A percentile compares a stretch with the other conserved stretches of the same genome.
Evolutionary conservation across 2,329 filamentous ascomycete genomes (phyloP).

Genomic region (Neonectria magnoliae): DNA sequence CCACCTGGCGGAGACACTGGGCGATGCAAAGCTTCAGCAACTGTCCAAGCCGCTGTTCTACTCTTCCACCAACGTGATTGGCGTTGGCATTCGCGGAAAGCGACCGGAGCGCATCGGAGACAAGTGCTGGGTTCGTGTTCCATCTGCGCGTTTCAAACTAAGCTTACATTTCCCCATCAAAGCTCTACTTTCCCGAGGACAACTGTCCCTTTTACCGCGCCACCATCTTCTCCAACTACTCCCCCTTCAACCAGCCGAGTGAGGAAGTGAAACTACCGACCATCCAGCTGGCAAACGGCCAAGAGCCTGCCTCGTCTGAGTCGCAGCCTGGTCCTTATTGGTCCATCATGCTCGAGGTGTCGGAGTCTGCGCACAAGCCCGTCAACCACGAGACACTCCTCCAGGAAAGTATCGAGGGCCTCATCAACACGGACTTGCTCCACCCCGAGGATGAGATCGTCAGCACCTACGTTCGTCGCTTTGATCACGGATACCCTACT

Average conservation of each 20-base stretch:
- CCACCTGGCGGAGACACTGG: slow-evolving; percentile 85
- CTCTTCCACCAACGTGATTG: slow-evolving; percentile 96
- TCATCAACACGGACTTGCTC: slow-evolving; percentile 98
- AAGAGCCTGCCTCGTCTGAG: slow-evolving; percentile 76
- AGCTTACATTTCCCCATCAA: background rate
- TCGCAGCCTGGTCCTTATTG: slow-evolving; percentile 93
- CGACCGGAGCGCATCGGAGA: slow-evolving; percentile 97
- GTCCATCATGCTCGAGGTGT: slow-evolving; percentile 99
- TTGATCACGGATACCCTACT: slow-evolving; percentile 98
- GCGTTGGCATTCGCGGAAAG: slow-evolving; percentile 90
- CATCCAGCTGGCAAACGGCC: slow-evolving; percentile 84
- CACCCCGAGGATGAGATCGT: slow-evolving; percentile 92
- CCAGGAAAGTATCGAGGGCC: slow-evolving; percentile 90
- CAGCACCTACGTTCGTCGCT: slow-evolving; percentile 96
- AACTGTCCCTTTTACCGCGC: slow-evolving; percentile 99
- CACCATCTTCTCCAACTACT: slow-evolving; percentile 99
- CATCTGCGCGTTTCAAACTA: too few species aligned
- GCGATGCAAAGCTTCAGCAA: slow-evolving; percentile 81
- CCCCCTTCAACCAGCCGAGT: slow-evolving; percentile 94
- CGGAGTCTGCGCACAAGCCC: slow-evolving; percentile 94
- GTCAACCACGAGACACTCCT: slow-evolving; percentile 87
- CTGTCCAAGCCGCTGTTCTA: slow-evolving; percentile 94
- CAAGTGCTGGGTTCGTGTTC: slow-evolving; percentile 87
- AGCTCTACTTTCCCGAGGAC: slow-evolving; percentile 98
- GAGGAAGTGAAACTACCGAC: slow-evolving; percentile 86